Percentiles rank a stretch among this genome's conserved stretches.
phyloP scores from a whole-genome alignment of 768 basidiomycete genomes.

The Agrocybe praecox region DNA sequence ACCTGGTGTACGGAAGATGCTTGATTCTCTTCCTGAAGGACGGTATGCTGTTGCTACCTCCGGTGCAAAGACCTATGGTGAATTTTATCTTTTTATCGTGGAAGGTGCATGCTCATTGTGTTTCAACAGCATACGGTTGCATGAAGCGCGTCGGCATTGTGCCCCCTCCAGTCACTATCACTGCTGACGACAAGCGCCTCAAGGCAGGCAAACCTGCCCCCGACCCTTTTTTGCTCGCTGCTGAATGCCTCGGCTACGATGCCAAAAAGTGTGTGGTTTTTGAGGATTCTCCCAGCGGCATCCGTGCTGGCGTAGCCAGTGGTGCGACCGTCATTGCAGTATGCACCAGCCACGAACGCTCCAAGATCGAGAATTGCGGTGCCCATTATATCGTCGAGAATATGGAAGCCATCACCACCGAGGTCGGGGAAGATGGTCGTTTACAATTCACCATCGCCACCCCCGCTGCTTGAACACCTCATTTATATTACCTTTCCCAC shows the following conservation, averaged over 20 bases:
- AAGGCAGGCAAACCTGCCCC: constrained; percentile 67
- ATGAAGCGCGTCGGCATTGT: constrained; percentile 71
- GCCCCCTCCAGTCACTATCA: constrained; percentile 70
- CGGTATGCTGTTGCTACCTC: constrained; percentile 75
- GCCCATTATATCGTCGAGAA: constrained; percentile 59
- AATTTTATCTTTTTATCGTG: constrained; percentile 12
- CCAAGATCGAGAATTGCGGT: constrained; percentile 54
- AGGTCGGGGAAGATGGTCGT: constrained; percentile 29
- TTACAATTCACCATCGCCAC: constrained; percentile 3
- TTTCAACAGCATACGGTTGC: constrained; percentile 55
- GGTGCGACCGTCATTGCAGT: constrained; percentile 77
- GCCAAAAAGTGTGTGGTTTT: constrained; percentile 73
- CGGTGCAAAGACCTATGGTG: constrained; percentile 71
- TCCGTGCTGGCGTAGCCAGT: constrained; percentile 70
- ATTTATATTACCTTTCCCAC: no score
- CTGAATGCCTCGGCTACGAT: constrained; percentile 56
- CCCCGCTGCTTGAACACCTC: not conserved
- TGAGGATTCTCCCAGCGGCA: constrained; percentile 81
- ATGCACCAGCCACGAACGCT: constrained; percentile 70
- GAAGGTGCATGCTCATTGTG: not conserved
- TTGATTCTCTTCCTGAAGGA: constrained; percentile 65
- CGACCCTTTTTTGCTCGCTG: constrained; percentile 66
- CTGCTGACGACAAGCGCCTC: constrained; percentile 75
- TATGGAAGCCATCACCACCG: constrained; percentile 51
- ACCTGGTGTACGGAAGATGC: constrained; percentile 68